Evolutionary conservation across 2,329 filamentous ascomycete genomes (phyloP).

Genomic region (Ophiostoma quercus): DNA sequence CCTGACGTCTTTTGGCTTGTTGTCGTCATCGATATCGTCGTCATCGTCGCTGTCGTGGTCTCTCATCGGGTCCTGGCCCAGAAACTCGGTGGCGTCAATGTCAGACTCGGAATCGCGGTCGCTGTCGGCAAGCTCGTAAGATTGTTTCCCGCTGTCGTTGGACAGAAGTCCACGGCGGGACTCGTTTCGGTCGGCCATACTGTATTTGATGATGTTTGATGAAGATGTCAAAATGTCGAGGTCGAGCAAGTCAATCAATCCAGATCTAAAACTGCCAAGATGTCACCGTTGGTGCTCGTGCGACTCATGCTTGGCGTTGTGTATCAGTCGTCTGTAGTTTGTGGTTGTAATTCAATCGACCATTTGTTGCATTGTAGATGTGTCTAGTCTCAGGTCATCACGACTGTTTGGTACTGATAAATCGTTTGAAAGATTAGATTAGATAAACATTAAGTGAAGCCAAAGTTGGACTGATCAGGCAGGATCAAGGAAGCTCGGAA

Average conservation of each 20-base stretch:
- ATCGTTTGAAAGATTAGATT: neutral
- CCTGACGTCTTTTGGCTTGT: neutral
- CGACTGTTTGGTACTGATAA: neutral
- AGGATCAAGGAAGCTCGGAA: neutral
- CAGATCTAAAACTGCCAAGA: slow-evolving; percentile 1
- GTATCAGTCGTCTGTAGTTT: neutral
- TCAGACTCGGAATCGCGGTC: slow-evolving; percentile 28
- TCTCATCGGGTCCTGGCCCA: slow-evolving; percentile 28
- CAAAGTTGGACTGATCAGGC: too few species aligned
- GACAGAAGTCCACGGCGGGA: slow-evolving; percentile 18
- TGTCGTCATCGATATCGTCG: slow-evolving; percentile 11
- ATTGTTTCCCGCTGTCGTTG: neutral
- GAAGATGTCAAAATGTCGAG: neutral
- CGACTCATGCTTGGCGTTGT: neutral
- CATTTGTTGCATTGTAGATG: neutral
- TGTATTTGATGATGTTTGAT: neutral
- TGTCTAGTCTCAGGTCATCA: neutral
- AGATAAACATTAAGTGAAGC: too few species aligned
- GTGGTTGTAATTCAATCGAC: neutral
- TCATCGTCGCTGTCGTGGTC: neutral
- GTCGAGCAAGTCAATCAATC: neutral
- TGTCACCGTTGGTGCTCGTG: neutral
- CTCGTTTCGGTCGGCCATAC: neutral
- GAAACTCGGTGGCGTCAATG: slow-evolving; percentile 34
- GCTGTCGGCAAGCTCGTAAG: slow-evolving; percentile 26